phyloP scores from a whole-genome alignment of 1,284 basidiomycete species.

The Microbotryum silenes-acaulis region DNA sequence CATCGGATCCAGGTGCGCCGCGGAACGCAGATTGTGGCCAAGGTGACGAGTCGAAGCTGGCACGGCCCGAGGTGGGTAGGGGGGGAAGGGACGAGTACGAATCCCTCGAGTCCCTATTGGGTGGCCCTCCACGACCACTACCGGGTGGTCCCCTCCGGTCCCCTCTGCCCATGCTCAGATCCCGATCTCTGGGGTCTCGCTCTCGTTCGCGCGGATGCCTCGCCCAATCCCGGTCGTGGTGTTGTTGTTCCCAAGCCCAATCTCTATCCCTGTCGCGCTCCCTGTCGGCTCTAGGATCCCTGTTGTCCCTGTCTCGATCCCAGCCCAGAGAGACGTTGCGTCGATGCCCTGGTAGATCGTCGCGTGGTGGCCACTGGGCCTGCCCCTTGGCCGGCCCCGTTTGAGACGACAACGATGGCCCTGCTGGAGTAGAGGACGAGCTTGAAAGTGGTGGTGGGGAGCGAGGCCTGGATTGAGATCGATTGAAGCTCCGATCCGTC shows the following conservation, averaged over 20 bases:
- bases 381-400: background rate
- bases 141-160: too few relatives aligned
- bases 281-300: constrained; percentile 19
- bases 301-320: constrained; percentile 18
- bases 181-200: background rate
- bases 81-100: background rate
- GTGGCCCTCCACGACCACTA: background rate
- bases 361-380: background rate
- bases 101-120: background rate
- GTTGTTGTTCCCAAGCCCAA: background rate
- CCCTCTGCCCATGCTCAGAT: background rate
- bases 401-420: background rate
- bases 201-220: background rate
- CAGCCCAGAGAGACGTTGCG: constrained; percentile 7
- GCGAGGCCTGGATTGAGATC: too few relatives aligned
- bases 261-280: background rate
- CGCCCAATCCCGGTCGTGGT: background rate
- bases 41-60: too few relatives aligned
- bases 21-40: too few relatives aligned
- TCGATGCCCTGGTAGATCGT: constrained; percentile 7
- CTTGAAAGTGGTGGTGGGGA: too few relatives aligned
- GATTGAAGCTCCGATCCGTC: constrained; percentile 38
- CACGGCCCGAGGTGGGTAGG: background rate
- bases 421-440: too few relatives aligned
- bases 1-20: too few relatives aligned